phyloP scores from a whole-genome alignment of 2,329 filamentous ascomycete species.

The Penicillium glabrum region DNA sequence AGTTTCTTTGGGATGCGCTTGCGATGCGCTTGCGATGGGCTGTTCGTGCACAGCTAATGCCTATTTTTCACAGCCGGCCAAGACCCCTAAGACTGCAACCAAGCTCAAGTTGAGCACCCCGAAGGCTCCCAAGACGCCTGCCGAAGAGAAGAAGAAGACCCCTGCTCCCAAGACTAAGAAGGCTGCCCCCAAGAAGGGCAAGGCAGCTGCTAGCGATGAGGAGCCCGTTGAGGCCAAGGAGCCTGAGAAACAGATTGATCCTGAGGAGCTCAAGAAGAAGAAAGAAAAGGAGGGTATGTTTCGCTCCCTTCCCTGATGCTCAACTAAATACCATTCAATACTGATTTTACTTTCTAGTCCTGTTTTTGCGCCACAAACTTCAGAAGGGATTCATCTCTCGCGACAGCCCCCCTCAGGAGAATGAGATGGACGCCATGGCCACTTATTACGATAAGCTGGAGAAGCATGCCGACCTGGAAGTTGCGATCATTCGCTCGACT shows the following conservation, averaged over 20 bases:
- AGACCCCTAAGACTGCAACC: conserved; percentile 63
- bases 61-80: conserved; percentile 51
- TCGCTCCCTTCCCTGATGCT: not conserved
- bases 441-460: conserved; percentile 69
- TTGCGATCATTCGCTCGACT: conserved; percentile 80
- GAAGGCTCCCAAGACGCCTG: conserved; percentile 65
- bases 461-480: conserved; percentile 76
- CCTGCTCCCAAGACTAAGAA: conserved; percentile 59
- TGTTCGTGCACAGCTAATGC: not conserved
- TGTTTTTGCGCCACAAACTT: conserved; percentile 90
- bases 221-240: conserved; percentile 55
- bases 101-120: conserved; percentile 55
- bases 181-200: conserved; percentile 42
- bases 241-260: conserved; percentile 55
- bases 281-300: conserved; percentile 57
- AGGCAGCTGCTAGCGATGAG: conserved; percentile 34
- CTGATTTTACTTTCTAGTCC: conserved; percentile 51
- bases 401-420: conserved; percentile 80
- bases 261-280: conserved; percentile 56
- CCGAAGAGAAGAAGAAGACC: conserved; percentile 48
- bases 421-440: conserved; percentile 53
- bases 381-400: conserved; percentile 90
- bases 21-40: not conserved
- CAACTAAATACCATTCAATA: not conserved
- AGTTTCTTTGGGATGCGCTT: conserved; percentile 23